Evolutionary conservation across 441 rosid genomes (phyloP).

Genomic region (Syzygium syzygioides): DNA sequence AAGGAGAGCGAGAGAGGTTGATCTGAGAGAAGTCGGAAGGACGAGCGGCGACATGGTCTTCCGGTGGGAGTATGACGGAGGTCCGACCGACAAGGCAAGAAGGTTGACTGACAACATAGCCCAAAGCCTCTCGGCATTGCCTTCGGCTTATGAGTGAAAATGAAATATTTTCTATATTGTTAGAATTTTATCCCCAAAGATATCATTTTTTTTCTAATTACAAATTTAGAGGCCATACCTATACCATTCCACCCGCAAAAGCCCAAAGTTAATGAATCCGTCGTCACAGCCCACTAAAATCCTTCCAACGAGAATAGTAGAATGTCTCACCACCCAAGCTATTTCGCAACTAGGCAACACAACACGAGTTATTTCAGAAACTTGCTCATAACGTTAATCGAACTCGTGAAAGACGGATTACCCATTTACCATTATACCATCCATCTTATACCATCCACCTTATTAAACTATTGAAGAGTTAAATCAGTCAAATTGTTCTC

Average conservation of each 20-base stretch:
- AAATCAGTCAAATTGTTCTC: background rate
- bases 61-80: background rate
- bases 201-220: too few relatives aligned
- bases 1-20: background rate
- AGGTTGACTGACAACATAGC: background rate
- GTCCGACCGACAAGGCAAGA: background rate
- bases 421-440: background rate
- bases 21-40: background rate
- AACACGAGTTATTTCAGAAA: background rate
- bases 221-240: background rate
- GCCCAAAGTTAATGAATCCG: background rate
- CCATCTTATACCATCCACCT: background rate
- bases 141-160: too few relatives aligned
- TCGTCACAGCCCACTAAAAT: background rate
- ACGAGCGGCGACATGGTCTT: background rate
- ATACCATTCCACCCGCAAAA: rapidly evolving
- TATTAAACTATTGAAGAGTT: background rate
- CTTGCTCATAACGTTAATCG: background rate
- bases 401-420: background rate
- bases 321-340: background rate
- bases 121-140: background rate
- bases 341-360: background rate
- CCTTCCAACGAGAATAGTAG: background rate
- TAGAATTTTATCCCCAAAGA: background rate
- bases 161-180: background rate